Percentiles rank a stretch among this genome's conserved stretches.
Evolutionary conservation across 1,139 yeast genomes (phyloP).

Genomic region (Hemisphaericaspora xylofermentans): DNA sequence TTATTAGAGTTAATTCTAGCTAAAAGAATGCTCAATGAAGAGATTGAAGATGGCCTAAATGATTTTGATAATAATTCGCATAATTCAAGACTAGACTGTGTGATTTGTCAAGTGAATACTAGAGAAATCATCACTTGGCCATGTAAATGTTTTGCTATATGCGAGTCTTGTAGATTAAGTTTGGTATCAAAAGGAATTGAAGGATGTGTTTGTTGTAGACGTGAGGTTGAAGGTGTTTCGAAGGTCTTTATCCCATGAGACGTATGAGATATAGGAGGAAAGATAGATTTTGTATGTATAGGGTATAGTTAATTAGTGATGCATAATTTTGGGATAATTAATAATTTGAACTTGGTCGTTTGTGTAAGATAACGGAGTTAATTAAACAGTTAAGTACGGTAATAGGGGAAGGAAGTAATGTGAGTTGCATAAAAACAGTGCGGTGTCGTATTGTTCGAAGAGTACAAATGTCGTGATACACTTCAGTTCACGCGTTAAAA

Average conservation of each 20-base stretch:
- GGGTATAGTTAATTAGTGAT: not conserved
- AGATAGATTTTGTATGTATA: slow-evolving; percentile 3
- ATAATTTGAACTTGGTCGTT: too few relatives aligned
- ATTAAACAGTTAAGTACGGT: too few relatives aligned
- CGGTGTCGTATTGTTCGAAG: too few relatives aligned
- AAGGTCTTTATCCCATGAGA: slow-evolving; percentile 50
- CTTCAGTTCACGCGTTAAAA: too few relatives aligned
- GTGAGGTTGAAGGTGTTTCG: slow-evolving; percentile 60
- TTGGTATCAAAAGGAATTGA: slow-evolving; percentile 71
- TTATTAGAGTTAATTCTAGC: slow-evolving; percentile 19
- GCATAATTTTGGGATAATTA: too few relatives aligned
- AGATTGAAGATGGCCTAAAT: not conserved
- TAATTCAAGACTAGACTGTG: slow-evolving; percentile 51
- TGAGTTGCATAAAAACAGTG: too few relatives aligned
- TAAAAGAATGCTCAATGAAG: slow-evolving; percentile 15
- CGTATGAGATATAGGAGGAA: not conserved
- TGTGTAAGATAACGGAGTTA: too few relatives aligned
- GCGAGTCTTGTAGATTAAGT: slow-evolving; percentile 80
- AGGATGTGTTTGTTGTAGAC: slow-evolving; percentile 84
- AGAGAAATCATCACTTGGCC: slow-evolving; percentile 91
- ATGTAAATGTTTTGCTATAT: slow-evolving; percentile 82
- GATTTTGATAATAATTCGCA: slow-evolving; percentile 15
- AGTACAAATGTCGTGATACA: too few relatives aligned
- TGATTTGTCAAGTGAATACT: slow-evolving; percentile 73
- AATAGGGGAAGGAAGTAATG: too few relatives aligned